Percentiles rank a stretch among this genome's conserved stretches.
Conservation (phyloP, 345 rosid species). For the Boechera stricta region DNA sequence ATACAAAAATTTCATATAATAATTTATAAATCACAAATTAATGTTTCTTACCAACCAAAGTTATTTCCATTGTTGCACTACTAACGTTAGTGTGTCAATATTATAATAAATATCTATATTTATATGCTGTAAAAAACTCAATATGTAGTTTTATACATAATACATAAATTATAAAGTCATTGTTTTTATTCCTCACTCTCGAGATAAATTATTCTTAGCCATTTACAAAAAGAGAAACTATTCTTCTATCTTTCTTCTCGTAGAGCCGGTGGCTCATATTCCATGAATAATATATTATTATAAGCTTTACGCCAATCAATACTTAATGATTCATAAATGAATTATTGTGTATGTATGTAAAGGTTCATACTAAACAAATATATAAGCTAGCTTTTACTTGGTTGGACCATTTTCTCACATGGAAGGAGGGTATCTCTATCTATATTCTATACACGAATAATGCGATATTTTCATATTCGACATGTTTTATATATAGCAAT, state of each 20-base stretch:
- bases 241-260: conserved; percentile 39
- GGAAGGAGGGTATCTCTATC: conserved; percentile 31
- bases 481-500: conserved; percentile 28
- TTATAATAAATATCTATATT: conserved; percentile 3
- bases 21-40: background rate
- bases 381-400: conserved; percentile 31
- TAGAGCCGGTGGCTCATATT: conserved; percentile 42
- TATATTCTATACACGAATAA: conserved; percentile 33
- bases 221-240: conserved; percentile 43
- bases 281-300: conserved; percentile 29
- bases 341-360: conserved; percentile 8
- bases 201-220: conserved; percentile 40
- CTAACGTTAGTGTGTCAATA: background rate
- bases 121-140: background rate
- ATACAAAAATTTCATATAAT: background rate
- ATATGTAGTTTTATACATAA: background rate
- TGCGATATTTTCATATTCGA: conserved; percentile 39
- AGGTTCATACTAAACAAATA: conserved; percentile 31
- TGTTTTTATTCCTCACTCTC: conserved; percentile 29
- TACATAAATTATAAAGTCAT: conserved; percentile 14
- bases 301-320: conserved; percentile 41
- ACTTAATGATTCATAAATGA: conserved; percentile 40
- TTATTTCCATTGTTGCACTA: background rate
- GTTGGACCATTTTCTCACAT: conserved; percentile 47
- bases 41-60: background rate